Base-by-base conservation (phyloP, 192 early-diverging fungal genomes). In the Lunasporangiospora selenospora region DNA sequence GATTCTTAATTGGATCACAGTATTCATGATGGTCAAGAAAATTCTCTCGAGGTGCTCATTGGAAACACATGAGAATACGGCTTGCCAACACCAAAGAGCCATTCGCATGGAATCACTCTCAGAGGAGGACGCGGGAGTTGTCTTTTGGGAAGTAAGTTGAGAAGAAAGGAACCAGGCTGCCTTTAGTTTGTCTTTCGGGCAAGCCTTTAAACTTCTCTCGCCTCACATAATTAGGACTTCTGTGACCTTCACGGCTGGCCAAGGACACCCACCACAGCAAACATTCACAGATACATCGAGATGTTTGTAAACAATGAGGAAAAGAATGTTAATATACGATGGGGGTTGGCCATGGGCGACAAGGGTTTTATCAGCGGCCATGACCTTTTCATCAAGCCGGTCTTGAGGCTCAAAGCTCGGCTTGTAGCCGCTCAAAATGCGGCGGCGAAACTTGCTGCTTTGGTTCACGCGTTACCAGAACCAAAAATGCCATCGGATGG, bases 51-150 rank as follows among this genome's bases (percentile, higher is more conserved):
- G n/a, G n/a, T 2, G 47, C 16, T 49, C 47, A 7, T 31, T 30
- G 47, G 31, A 24, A 15, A 49, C 27, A 49, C 47, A 30, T 49
- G 47, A 49, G 29, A 16, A 30, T 30, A 31, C 27, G 47, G 47
- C n/a, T 16, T 3, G 26, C 31, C 47, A 26, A 49, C 23, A 2
- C n/a, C 26, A 31, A 49, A 49, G 47, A 49, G 27, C 47, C 47
- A 31, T 49, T 24, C 47, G 47, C 47, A 49, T 49, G 47, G n/a
- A 49, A 30, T 49, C 47, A 31, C 47, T 49, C 47, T 30, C 47
- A 6, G 47, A 31, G 21, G 47, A 49, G 27, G 47, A 49, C 31
- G 47, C 47, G 29, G 47, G 47, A 26, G 11, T 49, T 49, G 47
- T 31, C 47, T 49, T 30, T 49, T 49, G 47, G 47, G 3, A 49